Base-by-base conservation (phyloP, 176 grass and related monocot species). In the Musa acuminata region DNA sequence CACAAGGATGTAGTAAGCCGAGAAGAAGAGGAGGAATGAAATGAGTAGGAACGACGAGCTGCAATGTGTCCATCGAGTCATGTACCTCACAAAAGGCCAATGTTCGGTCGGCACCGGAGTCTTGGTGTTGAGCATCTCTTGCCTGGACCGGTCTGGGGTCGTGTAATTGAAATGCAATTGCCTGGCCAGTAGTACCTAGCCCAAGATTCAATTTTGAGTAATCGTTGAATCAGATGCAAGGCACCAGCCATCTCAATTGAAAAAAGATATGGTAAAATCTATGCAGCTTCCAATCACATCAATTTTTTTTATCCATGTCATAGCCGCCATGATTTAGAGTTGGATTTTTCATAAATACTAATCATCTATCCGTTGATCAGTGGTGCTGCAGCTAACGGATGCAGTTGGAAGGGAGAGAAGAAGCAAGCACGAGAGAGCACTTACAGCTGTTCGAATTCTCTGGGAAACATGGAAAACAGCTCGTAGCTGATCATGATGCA, bases 91-190 rank as follows among this genome's bases (percentile, higher is more conserved):
- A 76, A 97, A 97, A 77, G 94, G 94, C 90, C 87, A 93, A 69
- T 91, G 87, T n/a, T 97, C 94, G 1, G 77, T 85, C 26, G 82
- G 87, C 73, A 90, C 87, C 79, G 93, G 93, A 12, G 93, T 97
- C 59, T 75, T 90, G 70, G 83, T 83, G 26, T 81, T 87, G 23
- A 97, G 93, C 22, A 97, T 78, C 75, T 97, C 93, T 71, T 93
- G 93, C 51, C 93, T 87, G 77, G 79, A 86, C 24, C 89, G 74
- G 81, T 97, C 90, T 51, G 93, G 90, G 75, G 93, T 97, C n/a
- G 87, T 97, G 57, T 88, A 97, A 75, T 97, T 97, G 86, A 97
- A 97, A 93, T 97, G 79, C 17, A 83, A 59, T 51, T 93, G 93
- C 13, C 90, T 88, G 1, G 93, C 93, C 55, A 87, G 59, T 81